Percentiles rank a stretch among this genome's conserved stretches.
Evolutionary conservation across 192 early-diverging fungal species (phyloP).

Genomic region (Backusella parvicylindrica): DNA sequence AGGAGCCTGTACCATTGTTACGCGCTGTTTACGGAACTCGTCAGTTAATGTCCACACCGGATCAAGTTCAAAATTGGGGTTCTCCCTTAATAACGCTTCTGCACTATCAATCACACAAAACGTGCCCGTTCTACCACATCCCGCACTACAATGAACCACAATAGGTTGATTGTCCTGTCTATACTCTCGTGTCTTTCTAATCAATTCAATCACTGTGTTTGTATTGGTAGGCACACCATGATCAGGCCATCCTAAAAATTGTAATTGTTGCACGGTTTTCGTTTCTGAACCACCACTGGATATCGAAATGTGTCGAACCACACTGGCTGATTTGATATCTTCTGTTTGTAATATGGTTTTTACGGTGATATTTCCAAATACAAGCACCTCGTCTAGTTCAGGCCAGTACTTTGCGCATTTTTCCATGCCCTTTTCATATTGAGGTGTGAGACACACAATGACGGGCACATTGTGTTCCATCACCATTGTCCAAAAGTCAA

Average conservation of each 20-base stretch:
- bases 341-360: background rate
- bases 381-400: constrained; percentile 17
- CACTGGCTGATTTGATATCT: background rate
- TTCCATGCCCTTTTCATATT: constrained; percentile 60
- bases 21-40: constrained; percentile 68
- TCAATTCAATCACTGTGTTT: constrained; percentile 46
- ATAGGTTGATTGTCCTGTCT: constrained; percentile 40
- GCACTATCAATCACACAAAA: constrained; percentile 59
- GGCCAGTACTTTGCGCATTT: constrained; percentile 95
- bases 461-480: constrained; percentile 72
- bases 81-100: background rate
- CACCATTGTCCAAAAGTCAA: constrained; percentile 92
- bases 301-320: background rate
- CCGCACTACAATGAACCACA: constrained; percentile 85
- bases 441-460: constrained; percentile 86
- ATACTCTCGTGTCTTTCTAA: constrained; percentile 27
- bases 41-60: constrained; percentile 59
- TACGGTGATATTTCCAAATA: background rate
- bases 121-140: constrained; percentile 83
- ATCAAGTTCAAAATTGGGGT: constrained; percentile 40
- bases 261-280: constrained; percentile 58
- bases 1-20: constrained; percentile 76
- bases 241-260: constrained; percentile 84
- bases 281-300: background rate
- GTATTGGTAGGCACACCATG: constrained; percentile 65